Conservation (phyloP, 2,329 filamentous ascomycete genomes). For the Teratosphaeria zuluensis region DNA sequence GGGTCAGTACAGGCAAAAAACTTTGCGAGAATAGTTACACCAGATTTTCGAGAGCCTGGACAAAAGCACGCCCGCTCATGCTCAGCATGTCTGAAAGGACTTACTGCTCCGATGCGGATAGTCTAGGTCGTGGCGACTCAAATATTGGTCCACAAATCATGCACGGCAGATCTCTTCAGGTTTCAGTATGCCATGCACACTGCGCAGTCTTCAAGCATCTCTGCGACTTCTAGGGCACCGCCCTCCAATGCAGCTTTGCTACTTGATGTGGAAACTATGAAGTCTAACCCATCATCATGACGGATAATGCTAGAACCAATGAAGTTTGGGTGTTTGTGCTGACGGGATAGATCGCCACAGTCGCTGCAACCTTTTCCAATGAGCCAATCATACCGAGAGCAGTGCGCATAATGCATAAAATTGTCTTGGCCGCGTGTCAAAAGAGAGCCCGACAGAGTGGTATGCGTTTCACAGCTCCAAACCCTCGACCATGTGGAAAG, state of each 20-base stretch:
- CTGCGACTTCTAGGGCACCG: neutral
- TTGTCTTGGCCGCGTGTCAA: neutral
- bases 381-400: neutral
- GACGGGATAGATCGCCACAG: neutral
- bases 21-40: neutral
- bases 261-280: neutral
- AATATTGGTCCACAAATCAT: too few species aligned
- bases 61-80: too few species aligned
- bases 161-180: too few species aligned
- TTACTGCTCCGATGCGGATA: too few species aligned
- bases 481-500: neutral
- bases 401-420: neutral
- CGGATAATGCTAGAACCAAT: neutral
- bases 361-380: neutral
- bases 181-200: too few species aligned
- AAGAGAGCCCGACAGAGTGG: neutral
- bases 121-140: too few species aligned
- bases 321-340: neutral
- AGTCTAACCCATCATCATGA: neutral
- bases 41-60: too few species aligned
- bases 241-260: neutral
- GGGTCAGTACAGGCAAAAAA: neutral
- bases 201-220: neutral
- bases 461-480: neutral
- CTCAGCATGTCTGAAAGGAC: too few species aligned